phyloP scores from a whole-genome alignment of 2,329 filamentous ascomycete species.

The Xylaria sp. region DNA sequence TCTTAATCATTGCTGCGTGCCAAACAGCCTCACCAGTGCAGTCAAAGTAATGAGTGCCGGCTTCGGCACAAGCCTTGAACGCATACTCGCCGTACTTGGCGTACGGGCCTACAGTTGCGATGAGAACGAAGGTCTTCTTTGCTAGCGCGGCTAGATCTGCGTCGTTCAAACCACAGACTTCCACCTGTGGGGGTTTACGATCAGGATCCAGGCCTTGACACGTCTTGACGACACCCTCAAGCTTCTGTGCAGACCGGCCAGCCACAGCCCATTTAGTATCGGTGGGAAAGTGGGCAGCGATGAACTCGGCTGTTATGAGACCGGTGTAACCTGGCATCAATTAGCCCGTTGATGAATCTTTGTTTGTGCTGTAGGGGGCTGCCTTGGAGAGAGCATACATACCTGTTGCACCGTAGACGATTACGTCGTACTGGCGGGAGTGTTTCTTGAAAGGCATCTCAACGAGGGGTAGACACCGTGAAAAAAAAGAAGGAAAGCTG shows the following conservation, averaged over 20 bases:
- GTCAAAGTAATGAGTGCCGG: conserved; percentile 73
- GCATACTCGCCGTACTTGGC: conserved; percentile 65
- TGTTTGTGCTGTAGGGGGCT: neutral
- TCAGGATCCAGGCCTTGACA: conserved; percentile 75
- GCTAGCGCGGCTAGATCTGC: conserved; percentile 60
- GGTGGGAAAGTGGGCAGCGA: conserved; percentile 47
- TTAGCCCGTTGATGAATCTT: conserved; percentile 16
- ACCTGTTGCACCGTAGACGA: conserved; percentile 70
- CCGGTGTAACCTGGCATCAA: conserved; percentile 48
- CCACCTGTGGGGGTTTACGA: conserved; percentile 64
- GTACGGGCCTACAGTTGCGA: conserved; percentile 71
- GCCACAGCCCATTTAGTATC: conserved; percentile 50
- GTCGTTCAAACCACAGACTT: conserved; percentile 62
- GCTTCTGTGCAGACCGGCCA: conserved; percentile 59
- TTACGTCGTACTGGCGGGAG: conserved; percentile 65
- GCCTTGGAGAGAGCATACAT: conserved; percentile 46
- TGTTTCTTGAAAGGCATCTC: conserved; percentile 63
- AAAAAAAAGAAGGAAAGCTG: neutral
- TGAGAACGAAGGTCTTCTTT: conserved; percentile 66
- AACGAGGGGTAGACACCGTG: neutral
- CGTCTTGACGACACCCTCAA: conserved; percentile 74
- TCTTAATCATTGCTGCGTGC: conserved; percentile 68
- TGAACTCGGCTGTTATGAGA: conserved; percentile 48
- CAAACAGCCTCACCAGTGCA: conserved; percentile 70
- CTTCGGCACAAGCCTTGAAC: conserved; percentile 70